Evolutionary conservation across 306 rosid species (phyloP).

Genomic region (Vigna trinervia): DNA sequence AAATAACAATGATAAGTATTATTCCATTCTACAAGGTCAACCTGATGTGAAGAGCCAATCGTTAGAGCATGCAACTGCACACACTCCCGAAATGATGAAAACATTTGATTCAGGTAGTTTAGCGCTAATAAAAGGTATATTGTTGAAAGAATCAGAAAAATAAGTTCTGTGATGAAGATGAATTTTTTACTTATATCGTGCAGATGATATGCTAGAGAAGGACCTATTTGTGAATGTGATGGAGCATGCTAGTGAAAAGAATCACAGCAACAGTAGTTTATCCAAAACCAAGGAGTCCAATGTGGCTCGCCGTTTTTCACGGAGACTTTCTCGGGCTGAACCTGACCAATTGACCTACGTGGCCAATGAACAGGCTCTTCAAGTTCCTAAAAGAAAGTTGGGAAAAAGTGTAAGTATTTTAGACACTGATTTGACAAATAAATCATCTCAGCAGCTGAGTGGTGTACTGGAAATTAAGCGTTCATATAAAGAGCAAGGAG

Average conservation of each 20-base stretch:
- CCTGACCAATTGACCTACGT: background rate
- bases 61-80: conserved; percentile 41
- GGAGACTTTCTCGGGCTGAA: conserved; percentile 5
- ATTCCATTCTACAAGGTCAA: conserved; percentile 30
- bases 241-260: conserved; percentile 24
- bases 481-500: background rate
- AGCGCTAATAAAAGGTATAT: conserved; percentile 35
- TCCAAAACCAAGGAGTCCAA: conserved; percentile 42
- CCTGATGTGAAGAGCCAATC: conserved; percentile 43
- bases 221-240: conserved; percentile 19
- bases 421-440: conserved; percentile 10
- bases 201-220: conserved; percentile 48
- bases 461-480: background rate
- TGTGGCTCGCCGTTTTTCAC: conserved; percentile 11
- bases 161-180: conserved; percentile 39
- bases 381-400: background rate
- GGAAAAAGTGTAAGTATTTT: background rate
- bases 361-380: background rate
- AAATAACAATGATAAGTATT: background rate
- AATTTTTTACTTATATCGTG: conserved; percentile 36
- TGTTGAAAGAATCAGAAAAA: conserved; percentile 9
- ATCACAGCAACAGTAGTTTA: conserved; percentile 39
- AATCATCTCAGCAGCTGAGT: background rate
- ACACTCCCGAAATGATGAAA: conserved; percentile 45
- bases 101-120: conserved; percentile 37